Evolutionary conservation across 1,284 basidiomycete genomes (phyloP), one percentile per base, ranked within the genome.

Genomic region (Exobasidium cylindrosporum): DNA sequence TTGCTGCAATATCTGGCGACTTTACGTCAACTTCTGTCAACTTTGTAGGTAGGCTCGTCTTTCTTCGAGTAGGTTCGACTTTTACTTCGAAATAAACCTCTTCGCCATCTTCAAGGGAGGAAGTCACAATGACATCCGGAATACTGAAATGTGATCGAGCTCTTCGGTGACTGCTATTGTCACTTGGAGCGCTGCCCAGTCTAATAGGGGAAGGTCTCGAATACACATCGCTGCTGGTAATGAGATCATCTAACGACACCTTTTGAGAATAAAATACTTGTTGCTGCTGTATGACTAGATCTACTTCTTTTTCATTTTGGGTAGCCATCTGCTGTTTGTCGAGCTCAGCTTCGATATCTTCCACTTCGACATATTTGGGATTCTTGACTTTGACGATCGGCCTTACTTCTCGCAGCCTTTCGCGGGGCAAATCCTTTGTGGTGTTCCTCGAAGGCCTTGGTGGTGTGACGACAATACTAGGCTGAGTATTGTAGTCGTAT

Each of bases 141-240:
- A 74, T 74, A 35, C 65, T 67, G 31, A 74, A 74, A 49, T 74
- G 72, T 1, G 70, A 73, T 26, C 72, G 65, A 7, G 63, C 62
- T 3, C 71, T 64, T 6, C 58, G 57, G 45, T 74, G 63, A 23
- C 11, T n/a, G 43, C 17, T 44, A 4, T 23, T 46, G 17, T 2
- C 50, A n/a, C 28, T 43, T 40, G 54, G 54, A 56, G 54, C 54
- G 17, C 54, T 56, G 17, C 40, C 54, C 13, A 40, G 54, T 21
- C 54, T 44, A 31, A n/a, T n/a, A n/a, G n/a, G n/a, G n/a, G n/a
- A n/a, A n/a, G n/a, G n/a, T n/a, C n/a, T n/a, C n/a, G n/a, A n/a
- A n/a, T n/a, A n/a, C n/a, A n/a, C n/a, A n/a, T n/a, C n/a, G n/a
- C n/a, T n/a, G n/a, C n/a, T n/a, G n/a, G n/a, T n/a, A n/a, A n/a